These are phyloP conservation scores for Notholithocarpus densiflorus DNA, from an alignment of 306 rosid genomes.

Conservation along the genomic window DNA sequence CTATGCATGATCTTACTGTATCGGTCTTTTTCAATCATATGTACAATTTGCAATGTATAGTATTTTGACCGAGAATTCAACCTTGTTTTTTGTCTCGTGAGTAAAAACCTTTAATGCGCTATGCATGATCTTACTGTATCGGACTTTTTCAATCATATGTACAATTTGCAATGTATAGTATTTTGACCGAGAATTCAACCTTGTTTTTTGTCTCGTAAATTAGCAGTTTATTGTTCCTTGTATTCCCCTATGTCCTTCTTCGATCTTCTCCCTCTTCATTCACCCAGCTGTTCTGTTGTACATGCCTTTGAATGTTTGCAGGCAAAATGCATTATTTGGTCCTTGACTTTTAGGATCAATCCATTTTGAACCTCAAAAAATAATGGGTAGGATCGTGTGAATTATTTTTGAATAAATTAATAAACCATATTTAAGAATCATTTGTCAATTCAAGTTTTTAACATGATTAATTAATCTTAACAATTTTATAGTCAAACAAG, in stretches of 20 bases:
- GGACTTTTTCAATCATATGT: constrained; percentile 19
- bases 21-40: constrained; percentile 17
- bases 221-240: neutral
- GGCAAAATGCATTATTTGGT: no score
- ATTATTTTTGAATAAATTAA: no score
- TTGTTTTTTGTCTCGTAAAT: neutral
- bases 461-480: no score
- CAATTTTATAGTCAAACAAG: no score
- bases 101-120: neutral
- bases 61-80: neutral
- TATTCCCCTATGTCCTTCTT: neutral
- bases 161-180: constrained; percentile 10
- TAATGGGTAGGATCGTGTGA: no score
- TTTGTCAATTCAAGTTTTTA: no score
- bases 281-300: no score
- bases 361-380: no score
- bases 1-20: neutral
- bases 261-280: no score
- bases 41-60: constrained; percentile 12
- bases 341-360: no score
- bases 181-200: neutral
- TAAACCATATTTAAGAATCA: no score
- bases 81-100: neutral
- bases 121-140: neutral
- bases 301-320: no score